A percentile compares a stretch with the other conserved stretches of the same genome.
Evolutionary conservation across 495 filamentous ascomycete genomes (phyloP).

Genomic region (Pyrenula massariospora): DNA sequence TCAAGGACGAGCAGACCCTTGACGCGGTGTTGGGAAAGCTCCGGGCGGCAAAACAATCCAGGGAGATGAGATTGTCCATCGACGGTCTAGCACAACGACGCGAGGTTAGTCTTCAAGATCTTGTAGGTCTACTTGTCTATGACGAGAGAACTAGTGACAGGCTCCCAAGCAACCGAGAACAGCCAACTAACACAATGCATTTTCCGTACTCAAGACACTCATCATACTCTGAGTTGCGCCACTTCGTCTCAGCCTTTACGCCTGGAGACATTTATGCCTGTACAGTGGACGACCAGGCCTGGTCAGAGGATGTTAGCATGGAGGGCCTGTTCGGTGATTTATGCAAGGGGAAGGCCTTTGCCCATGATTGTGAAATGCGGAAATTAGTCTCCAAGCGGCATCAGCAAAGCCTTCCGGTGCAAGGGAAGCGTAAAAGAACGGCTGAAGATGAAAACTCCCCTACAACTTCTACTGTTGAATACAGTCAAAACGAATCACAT

Average conservation of each 20-base stretch:
- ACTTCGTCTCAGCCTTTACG: slow-evolving; percentile 53
- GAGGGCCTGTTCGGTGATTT: slow-evolving; percentile 56
- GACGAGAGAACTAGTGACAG: not conserved
- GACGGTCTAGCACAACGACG: slow-evolving; percentile 25
- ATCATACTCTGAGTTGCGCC: slow-evolving; percentile 67
- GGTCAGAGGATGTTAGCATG: slow-evolving; percentile 54
- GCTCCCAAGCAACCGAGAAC: slow-evolving; percentile 3
- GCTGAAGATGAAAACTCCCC: slow-evolving; percentile 12
- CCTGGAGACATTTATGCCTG: slow-evolving; percentile 78
- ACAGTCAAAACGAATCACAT: slow-evolving; percentile 3
- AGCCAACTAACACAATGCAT: slow-evolving; percentile 15
- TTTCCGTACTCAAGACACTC: slow-evolving; percentile 92
- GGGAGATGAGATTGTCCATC: slow-evolving; percentile 25
- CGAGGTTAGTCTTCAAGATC: slow-evolving; percentile 31
- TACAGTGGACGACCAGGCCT: slow-evolving; percentile 53
- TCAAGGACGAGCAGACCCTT: slow-evolving; percentile 22
- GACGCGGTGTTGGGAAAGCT: slow-evolving; percentile 22
- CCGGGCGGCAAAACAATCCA: slow-evolving; percentile 19
- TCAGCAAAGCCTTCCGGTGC: not conserved
- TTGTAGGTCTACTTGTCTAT: slow-evolving; percentile 13
- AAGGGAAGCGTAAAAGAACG: slow-evolving; percentile 15
- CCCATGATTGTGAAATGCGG: slow-evolving; percentile 55
- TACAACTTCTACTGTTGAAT: slow-evolving; percentile 13
- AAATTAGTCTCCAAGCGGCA: slow-evolving; percentile 11
- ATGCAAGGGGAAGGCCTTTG: slow-evolving; percentile 48